phyloP scores from a whole-genome alignment of 495 filamentous ascomycete species.

The Penicillium cosmopolitanum region DNA sequence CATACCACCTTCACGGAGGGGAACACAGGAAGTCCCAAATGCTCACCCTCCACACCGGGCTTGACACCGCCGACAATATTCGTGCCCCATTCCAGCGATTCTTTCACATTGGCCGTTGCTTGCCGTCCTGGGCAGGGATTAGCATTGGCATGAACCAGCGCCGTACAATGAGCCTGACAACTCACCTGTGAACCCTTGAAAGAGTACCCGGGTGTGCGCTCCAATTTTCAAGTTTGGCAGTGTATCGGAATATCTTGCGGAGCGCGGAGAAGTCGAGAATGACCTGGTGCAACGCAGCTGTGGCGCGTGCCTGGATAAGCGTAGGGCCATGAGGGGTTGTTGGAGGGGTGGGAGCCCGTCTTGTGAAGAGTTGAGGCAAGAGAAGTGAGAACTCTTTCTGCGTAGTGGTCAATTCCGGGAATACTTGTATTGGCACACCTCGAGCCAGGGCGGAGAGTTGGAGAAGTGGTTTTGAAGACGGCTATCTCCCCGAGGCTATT shows the following conservation, averaged over 20 bases:
- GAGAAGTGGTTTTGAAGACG: conserved; percentile 8
- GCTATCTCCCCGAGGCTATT: conserved; percentile 13
- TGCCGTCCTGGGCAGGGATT: conserved; percentile 36
- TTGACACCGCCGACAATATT: conserved; percentile 87
- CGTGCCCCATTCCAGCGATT: conserved; percentile 84
- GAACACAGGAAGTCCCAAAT: conserved; percentile 79
- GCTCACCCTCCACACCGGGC: conserved; percentile 74
- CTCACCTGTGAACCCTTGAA: conserved; percentile 84
- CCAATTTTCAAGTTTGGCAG: conserved; percentile 78
- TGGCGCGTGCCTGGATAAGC: conserved; percentile 26
- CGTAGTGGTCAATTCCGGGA: not conserved
- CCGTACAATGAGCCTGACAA: not conserved
- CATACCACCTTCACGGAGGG: conserved; percentile 68
- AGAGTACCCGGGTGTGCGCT: conserved; percentile 77
- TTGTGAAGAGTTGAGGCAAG: not conserved
- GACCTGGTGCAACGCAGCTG: conserved; percentile 16
- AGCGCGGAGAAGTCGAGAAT: conserved; percentile 47
- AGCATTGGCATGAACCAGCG: not conserved
- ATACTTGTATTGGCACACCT: not conserved
- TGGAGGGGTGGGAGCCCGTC: not conserved
- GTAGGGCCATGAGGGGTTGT: conserved; percentile 20
- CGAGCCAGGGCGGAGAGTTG: not conserved
- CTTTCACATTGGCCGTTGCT: conserved; percentile 81
- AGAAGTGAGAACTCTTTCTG: not conserved
- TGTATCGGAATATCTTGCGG: conserved; percentile 61